Evolutionary conservation across 1,284 basidiomycete species (phyloP), one percentile per base, ranked within the genome.

Genomic region (Leccinum solheimii): DNA sequence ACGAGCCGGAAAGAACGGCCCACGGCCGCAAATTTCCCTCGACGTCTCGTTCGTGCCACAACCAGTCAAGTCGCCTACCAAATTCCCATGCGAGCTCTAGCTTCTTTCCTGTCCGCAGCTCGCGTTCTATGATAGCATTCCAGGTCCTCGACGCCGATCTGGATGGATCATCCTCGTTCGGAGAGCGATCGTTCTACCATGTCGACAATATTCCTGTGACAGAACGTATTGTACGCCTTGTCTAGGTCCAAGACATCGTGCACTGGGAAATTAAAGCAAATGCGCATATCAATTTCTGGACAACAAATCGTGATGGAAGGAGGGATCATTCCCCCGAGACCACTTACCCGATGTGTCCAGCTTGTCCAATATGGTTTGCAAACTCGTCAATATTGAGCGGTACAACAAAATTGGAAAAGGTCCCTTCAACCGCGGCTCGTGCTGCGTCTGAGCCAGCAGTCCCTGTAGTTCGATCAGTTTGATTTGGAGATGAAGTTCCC

Each of bases 401-500:
- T 98, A 99, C 9, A 95, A 79, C 48, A 83, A 70, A 64, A 92
- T 76, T 55, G 94, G 92, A 76, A 97, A 98, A 0, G 94, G 94
- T 0, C 95, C 95, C 74, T 98, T 99, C 61, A 98, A 76, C 48
- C 97, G 89, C 3, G 95, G 95, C 71, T 99, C 97, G 70, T 97
- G 92, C 67, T 90, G 88, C 0, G 97, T 92, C 69, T 97, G 94
- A 10, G 87, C 85, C 23, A 99, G 80, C 11, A 98, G 79, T 1
- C 83, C 86, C 69, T 94, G 88, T 5, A 97, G 77, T 69, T 91
- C 87, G 54, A 96, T 92, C 40, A 99, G 78, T 69, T 94, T 90
- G 68, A 94, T 88, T 69, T 98, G 97, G 14, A 98, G 80, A 72
- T 97, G 94, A 9, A 98, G 80, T 74, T 98, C 96, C 94, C 95